Evolutionary conservation across 352 stramenopile species (phyloP).

Genomic region (Nothophytophthora sp.): DNA sequence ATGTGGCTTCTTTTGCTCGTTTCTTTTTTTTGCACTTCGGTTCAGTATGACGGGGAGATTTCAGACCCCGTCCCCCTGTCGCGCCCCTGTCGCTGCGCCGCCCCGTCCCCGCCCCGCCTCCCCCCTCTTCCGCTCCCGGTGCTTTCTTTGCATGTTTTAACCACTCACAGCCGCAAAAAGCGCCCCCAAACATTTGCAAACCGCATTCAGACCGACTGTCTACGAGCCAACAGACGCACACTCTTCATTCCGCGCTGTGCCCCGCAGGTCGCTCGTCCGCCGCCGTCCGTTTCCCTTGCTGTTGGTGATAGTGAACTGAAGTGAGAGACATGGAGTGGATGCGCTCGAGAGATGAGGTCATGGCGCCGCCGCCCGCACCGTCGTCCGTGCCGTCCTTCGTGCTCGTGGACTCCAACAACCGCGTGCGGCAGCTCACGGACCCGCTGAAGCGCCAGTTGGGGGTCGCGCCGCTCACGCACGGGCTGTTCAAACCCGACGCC

Average conservation of each 20-base stretch:
- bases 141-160: too few relatives aligned
- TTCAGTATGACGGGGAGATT: conserved; percentile 15
- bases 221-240: too few relatives aligned
- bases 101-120: too few relatives aligned
- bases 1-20: conserved; percentile 9
- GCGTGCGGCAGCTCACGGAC: conserved; percentile 67
- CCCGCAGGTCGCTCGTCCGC: conserved; percentile 7
- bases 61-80: conserved; percentile 26
- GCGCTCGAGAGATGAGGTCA: conserved; percentile 45
- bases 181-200: too few relatives aligned
- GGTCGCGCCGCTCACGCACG: conserved; percentile 15
- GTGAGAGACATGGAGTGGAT: conserved; percentile 52
- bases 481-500: conserved; percentile 16
- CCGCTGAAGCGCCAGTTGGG: conserved; percentile 32
- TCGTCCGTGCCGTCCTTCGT: conserved; percentile 55
- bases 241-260: conserved; percentile 27
- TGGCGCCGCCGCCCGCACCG: conserved; percentile 23
- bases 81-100: conserved; percentile 11
- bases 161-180: too few relatives aligned
- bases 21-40: conserved; percentile 24
- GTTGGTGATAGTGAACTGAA: neutral
- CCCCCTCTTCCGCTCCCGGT: conserved; percentile 27
- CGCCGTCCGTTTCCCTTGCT: conserved; percentile 4
- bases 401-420: conserved; percentile 74
- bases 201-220: too few relatives aligned